phyloP scores from a whole-genome alignment of 2,329 filamentous ascomycete genomes.

The Thielaviopsis punctulata region DNA sequence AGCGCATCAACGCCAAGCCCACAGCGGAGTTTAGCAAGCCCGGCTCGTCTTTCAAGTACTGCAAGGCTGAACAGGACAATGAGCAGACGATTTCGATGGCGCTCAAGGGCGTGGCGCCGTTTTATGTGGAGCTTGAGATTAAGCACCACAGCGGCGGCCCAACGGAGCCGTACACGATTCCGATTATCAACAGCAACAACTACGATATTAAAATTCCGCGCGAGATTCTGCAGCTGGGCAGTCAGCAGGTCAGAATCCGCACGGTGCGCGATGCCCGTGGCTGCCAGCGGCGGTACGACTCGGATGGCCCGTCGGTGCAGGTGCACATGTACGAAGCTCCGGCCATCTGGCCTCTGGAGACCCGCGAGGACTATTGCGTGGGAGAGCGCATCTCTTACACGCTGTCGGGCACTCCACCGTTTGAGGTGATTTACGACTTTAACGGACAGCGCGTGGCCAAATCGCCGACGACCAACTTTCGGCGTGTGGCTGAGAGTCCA shows the following conservation, averaged over 20 bases:
- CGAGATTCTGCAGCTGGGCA: slow-evolving; percentile 69
- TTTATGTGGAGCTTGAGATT: slow-evolving; percentile 80
- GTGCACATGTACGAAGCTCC: slow-evolving; percentile 89
- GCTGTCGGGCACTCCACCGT: slow-evolving; percentile 76
- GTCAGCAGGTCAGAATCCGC: slow-evolving; percentile 74
- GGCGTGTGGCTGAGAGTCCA: slow-evolving; percentile 79
- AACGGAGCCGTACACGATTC: slow-evolving; percentile 65
- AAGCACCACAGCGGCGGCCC: slow-evolving; percentile 72
- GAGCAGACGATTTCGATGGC: slow-evolving; percentile 81
- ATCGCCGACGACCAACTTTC: slow-evolving; percentile 66
- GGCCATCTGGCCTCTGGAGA: slow-evolving; percentile 73
- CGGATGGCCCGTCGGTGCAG: slow-evolving; percentile 59
- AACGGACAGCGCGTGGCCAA: slow-evolving; percentile 66
- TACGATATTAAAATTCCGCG: slow-evolving; percentile 76
- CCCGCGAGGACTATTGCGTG: slow-evolving; percentile 78
- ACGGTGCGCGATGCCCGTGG: slow-evolving; percentile 77
- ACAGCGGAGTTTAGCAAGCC: slow-evolving; percentile 68
- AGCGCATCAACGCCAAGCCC: slow-evolving; percentile 71
- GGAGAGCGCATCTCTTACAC: slow-evolving; percentile 89
- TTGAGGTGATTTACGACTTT: slow-evolving; percentile 86
- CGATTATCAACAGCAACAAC: slow-evolving; percentile 56
- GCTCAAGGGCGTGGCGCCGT: slow-evolving; percentile 69
- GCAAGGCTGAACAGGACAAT: slow-evolving; percentile 62
- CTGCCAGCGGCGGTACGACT: slow-evolving; percentile 63
- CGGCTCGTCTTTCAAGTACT: slow-evolving; percentile 90